These are phyloP conservation scores for Micromonas commoda DNA, from an alignment of 139 green algal genomes.

Conservation along the genomic window DNA sequence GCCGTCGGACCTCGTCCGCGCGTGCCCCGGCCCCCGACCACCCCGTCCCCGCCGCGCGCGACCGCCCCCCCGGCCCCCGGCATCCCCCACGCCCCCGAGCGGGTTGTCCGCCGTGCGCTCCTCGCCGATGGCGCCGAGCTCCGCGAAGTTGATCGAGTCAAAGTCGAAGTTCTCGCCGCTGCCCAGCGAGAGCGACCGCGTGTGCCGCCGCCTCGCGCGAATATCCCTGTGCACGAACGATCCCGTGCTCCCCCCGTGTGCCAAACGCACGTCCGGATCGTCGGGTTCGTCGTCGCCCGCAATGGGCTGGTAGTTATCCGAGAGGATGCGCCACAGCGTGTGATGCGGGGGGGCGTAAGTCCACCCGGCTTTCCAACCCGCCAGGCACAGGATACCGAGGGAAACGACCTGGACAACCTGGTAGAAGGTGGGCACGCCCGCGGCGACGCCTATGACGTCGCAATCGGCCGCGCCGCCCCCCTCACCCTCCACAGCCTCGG, in stretches of 20 bases:
- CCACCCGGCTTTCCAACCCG: neutral
- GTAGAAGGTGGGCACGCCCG: slow-evolving; percentile 25
- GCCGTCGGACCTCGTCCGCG: too few species aligned
- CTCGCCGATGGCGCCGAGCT: too few species aligned
- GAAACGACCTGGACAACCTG: slow-evolving; percentile 22
- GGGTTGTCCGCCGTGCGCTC: too few species aligned
- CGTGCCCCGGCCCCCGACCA: too few species aligned
- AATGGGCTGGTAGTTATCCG: slow-evolving; percentile 6
- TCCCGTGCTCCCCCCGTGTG: neutral
- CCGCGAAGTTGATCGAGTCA: too few species aligned
- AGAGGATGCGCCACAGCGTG: slow-evolving; percentile 1
- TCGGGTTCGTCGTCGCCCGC: neutral
- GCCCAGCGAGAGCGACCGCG: too few species aligned
- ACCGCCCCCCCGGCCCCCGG: too few species aligned
- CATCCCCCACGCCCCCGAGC: too few species aligned
- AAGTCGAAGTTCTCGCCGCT: too few species aligned
- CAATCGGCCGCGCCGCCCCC: neutral
- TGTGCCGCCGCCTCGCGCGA: too few species aligned
- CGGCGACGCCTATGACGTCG: slow-evolving; percentile 4
- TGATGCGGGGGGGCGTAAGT: slow-evolving; percentile 10
- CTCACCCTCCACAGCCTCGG: neutral
- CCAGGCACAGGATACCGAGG: slow-evolving; percentile 4
- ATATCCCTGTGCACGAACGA: neutral
- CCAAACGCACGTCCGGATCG: neutral
- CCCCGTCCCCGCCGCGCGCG: too few species aligned